Base-by-base conservation (phyloP, 805 yeast genomes). In the Candida palmyrensis region DNA sequence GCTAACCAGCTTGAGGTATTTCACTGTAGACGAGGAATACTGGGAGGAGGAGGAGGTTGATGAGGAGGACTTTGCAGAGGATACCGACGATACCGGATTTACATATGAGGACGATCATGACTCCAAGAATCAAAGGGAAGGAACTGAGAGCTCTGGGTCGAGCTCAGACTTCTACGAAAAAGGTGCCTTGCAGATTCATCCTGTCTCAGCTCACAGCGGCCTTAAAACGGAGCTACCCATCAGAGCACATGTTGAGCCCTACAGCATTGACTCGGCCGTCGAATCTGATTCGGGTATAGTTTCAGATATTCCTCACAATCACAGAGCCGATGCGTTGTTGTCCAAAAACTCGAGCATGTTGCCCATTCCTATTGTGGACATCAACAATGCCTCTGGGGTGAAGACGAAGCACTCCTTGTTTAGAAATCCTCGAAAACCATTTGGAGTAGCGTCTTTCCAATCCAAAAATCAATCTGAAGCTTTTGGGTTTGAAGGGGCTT, bases 1-100 rank as follows among this genome's bases (percentile, higher is more conserved):
- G 44, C 58, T 90, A 33, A 48, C 58, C 15, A 68, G 66, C 32
- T 71, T 86, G 20, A 73, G 75, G 34, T 78, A 70, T 42, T 79
- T 89, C 59, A 86, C 96, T 7, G 75, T 85, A 39, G 96, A 89
- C 58, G 95, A 86, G 45, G 72, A 66, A 42, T 61, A 60, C 34
- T 59, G 62, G 59, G 63, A 55, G 14, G 55, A 60, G 36, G 94
- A 84, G 18, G 75, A 69, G 19, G 72, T 68, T 27, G 75, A 66
- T 16, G 62, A 53, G 17, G 46, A 44, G 16, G 45, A 44, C 30
- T 46, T 46, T 6, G 58, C 45, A 4, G 64, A 55, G 22, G 57
- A 51, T 19, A 55, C 49, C 10, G 51, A 48, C 6, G 50, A 42
- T 12, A 41, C 39, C 4, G 23, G 23, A 9, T 9, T 21, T 9